These are phyloP conservation scores for Colletotrichum orbiculare DNA, from an alignment of 2,329 filamentous ascomycete species.

Conservation along the genomic window DNA sequence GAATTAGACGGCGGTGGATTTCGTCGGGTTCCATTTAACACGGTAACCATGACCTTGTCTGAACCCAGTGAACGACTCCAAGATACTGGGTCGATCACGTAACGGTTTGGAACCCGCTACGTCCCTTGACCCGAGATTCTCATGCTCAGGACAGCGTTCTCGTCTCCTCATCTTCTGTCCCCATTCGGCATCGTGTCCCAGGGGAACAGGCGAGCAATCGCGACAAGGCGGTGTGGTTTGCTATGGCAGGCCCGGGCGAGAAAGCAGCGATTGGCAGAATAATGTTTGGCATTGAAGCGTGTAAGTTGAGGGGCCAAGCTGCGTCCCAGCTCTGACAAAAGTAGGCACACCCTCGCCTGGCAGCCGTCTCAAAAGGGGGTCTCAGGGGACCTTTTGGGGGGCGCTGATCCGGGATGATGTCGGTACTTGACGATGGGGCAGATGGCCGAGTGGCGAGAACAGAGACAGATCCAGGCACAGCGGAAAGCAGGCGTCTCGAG, in stretches of 20 bases:
- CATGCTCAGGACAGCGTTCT: conserved; percentile 12
- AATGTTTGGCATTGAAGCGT: conserved; percentile 20
- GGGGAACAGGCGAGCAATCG: no score
- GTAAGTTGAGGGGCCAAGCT: conserved; percentile 24
- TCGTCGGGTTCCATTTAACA: conserved; percentile 15
- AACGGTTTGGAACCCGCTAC: conserved; percentile 33
- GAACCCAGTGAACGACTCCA: conserved; percentile 24
- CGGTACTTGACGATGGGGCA: conserved; percentile 14
- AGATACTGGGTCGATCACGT: conserved; percentile 36
- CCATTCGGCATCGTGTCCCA: background rate
- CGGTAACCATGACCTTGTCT: conserved; percentile 22
- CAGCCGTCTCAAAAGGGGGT: conserved; percentile 18
- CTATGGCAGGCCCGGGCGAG: no score
- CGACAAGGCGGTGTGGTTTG: no score
- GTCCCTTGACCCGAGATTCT: conserved; percentile 27
- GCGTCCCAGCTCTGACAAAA: conserved; percentile 1
- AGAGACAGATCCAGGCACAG: conserved; percentile 22
- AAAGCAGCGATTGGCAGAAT: background rate
- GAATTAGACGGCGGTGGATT: conserved; percentile 9
- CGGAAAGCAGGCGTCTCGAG: conserved; percentile 4
- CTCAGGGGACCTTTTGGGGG: conserved; percentile 15
- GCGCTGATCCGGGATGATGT: conserved; percentile 22
- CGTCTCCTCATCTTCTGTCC: conserved; percentile 3
- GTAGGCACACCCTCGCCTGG: conserved; percentile 19
- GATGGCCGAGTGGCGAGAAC: conserved; percentile 22